phyloP scores from a whole-genome alignment of 208 protist species.

The Leishmania mexicana region DNA sequence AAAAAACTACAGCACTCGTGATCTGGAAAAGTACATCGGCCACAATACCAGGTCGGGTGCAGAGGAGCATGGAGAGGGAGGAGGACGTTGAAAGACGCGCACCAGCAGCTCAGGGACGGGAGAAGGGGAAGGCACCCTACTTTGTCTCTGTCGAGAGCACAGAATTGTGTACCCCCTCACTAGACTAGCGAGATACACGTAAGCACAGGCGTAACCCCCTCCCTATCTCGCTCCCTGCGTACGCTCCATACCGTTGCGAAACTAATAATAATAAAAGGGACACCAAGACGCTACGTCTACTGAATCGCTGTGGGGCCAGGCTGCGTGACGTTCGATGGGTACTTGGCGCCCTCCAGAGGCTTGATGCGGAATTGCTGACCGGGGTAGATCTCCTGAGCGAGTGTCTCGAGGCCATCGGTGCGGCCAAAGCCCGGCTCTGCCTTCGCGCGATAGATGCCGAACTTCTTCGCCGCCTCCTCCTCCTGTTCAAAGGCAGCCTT shows the following conservation, averaged over 20 bases:
- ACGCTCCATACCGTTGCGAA: neutral
- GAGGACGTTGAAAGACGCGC: neutral
- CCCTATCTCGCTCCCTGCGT: neutral
- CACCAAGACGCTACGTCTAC: slow-evolving; percentile 17
- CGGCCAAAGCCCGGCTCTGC: slow-evolving; percentile 92
- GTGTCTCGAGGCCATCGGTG: slow-evolving; percentile 86
- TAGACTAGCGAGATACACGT: neutral
- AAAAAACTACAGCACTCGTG: neutral
- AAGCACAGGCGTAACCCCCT: neutral
- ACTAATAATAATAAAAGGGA: neutral
- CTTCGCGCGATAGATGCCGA: slow-evolving; percentile 89
- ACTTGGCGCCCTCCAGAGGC: slow-evolving; percentile 87
- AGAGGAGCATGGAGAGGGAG: neutral
- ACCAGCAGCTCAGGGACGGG: neutral
- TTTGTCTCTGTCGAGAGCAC: neutral
- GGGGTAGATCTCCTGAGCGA: slow-evolving; percentile 92
- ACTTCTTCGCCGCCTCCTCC: slow-evolving; percentile 87
- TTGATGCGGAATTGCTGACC: slow-evolving; percentile 91
- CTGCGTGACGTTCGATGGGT: slow-evolving; percentile 83
- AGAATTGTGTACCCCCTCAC: neutral
- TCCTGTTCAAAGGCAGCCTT: slow-evolving; percentile 83
- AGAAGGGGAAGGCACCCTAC: neutral
- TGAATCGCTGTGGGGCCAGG: slow-evolving; percentile 87
- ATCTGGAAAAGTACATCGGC: neutral
- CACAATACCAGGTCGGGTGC: neutral